These are phyloP conservation scores for Aspergillus coremiiformis DNA, from an alignment of 495 filamentous ascomycete genomes.

Conservation along the genomic window DNA sequence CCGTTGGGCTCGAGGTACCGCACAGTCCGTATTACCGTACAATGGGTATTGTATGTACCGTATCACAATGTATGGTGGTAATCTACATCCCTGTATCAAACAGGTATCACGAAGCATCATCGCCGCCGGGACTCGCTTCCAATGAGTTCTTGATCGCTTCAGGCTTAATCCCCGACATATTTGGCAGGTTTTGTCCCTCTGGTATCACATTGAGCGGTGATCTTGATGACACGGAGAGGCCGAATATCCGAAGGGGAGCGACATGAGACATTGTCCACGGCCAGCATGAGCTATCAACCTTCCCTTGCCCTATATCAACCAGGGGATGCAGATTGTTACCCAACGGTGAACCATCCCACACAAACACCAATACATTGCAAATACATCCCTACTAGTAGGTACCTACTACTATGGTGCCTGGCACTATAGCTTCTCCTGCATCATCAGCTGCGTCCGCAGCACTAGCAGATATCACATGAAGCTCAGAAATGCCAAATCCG, in stretches of 20 bases:
- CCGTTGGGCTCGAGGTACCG: conserved; percentile 5
- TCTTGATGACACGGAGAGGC: neutral
- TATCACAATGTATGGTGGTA: neutral
- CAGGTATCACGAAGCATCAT: too few relatives aligned
- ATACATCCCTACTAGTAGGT: too few relatives aligned
- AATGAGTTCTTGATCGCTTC: too few relatives aligned
- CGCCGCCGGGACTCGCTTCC: too few relatives aligned
- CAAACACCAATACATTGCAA: neutral
- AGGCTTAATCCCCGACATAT: too few relatives aligned
- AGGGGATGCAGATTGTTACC: neutral
- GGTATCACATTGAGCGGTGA: too few relatives aligned
- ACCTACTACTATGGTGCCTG: too few relatives aligned
- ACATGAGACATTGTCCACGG: neutral
- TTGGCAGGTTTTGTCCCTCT: too few relatives aligned
- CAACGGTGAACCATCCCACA: neutral
- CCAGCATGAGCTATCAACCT: neutral
- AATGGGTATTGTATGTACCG: neutral
- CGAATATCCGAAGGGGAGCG: neutral
- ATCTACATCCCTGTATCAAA: too few relatives aligned
- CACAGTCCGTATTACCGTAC: neutral
- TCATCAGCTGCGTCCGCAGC: too few relatives aligned
- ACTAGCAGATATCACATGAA: neutral
- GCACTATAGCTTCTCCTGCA: too few relatives aligned
- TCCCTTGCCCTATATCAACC: neutral
- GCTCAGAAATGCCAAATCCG: neutral